A percentile compares a stretch with the other conserved stretches of the same genome.
These are phyloP conservation scores for Metarhizium anisopliae DNA, from an alignment of 2,329 filamentous ascomycete genomes.

Conservation along the genomic window DNA sequence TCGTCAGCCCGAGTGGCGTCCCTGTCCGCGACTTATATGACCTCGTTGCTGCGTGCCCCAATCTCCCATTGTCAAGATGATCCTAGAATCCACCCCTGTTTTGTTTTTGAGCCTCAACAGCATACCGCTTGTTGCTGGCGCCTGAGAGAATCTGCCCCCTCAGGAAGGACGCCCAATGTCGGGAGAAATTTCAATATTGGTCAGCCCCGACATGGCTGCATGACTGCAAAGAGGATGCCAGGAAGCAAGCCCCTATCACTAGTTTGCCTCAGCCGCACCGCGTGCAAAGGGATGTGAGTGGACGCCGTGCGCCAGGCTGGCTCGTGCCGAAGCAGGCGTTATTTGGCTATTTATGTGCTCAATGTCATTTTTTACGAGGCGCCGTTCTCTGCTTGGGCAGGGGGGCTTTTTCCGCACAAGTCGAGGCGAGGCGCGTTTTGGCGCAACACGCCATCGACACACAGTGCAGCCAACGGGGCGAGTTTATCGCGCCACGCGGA, in stretches of 20 bases:
- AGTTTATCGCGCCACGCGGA: no score
- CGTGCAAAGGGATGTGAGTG: neutral
- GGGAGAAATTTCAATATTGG: slow-evolving; percentile 1
- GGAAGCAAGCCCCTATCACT: neutral
- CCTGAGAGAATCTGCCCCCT: neutral
- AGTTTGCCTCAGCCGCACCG: slow-evolving; percentile 4
- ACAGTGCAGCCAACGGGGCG: no score
- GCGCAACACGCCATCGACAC: no score
- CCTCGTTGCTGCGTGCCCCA: neutral
- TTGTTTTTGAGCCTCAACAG: neutral
- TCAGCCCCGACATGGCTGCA: neutral
- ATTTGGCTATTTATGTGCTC: no score
- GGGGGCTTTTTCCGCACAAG: no score
- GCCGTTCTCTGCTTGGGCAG: neutral
- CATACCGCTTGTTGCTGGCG: neutral
- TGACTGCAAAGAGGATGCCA: neutral
- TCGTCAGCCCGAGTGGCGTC: neutral
- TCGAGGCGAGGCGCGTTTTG: no score
- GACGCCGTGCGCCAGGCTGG: neutral
- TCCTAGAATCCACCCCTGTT: neutral
- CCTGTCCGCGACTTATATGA: neutral
- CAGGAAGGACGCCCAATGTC: neutral
- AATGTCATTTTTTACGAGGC: neutral
- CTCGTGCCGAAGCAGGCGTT: neutral
- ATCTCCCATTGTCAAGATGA: neutral